These are phyloP conservation scores for Takakia lepidozioides DNA, from an alignment of 225 moss, liverwort and hornwort species.

Conservation along the genomic window DNA sequence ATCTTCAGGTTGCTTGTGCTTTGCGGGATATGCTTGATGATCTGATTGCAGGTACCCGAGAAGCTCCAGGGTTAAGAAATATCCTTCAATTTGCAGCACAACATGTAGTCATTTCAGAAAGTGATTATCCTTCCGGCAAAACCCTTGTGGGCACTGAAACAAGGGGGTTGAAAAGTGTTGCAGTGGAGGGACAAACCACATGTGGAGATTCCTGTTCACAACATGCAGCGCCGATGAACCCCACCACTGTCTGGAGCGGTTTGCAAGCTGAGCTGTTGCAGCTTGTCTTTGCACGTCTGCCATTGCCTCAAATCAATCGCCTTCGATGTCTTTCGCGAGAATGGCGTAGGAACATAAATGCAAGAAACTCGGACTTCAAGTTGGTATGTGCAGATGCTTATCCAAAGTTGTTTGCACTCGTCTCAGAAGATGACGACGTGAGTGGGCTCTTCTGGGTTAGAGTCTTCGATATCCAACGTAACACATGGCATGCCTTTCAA, in stretches of 20 bases:
- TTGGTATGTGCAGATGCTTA: too few relatives aligned
- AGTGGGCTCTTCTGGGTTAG: neutral
- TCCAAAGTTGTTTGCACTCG: neutral
- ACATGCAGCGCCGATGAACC: constrained; percentile 1
- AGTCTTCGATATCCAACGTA: neutral
- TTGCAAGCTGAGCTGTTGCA: neutral
- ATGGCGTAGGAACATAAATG: neutral
- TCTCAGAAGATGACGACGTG: neutral
- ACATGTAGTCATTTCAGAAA: neutral
- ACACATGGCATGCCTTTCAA: too few relatives aligned
- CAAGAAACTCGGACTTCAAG: constrained; percentile 1
- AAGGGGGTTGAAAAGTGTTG: neutral
- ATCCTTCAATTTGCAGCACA: constrained; percentile 4
- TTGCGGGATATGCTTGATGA: too few relatives aligned
- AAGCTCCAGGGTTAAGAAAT: constrained; percentile 1
- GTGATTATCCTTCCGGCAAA: too few relatives aligned
- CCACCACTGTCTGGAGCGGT: neutral
- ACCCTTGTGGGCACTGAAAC: neutral
- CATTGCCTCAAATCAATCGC: too few relatives aligned
- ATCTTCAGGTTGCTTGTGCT: too few relatives aligned
- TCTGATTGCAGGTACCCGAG: constrained; percentile 1
- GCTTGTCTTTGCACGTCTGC: too few relatives aligned
- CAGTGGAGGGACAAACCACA: too few relatives aligned
- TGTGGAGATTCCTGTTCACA: neutral
- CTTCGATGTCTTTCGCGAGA: too few relatives aligned